Conservation (phyloP, 371 early-diverging fungal species). For the Lichtheimia corymbifera region DNA sequence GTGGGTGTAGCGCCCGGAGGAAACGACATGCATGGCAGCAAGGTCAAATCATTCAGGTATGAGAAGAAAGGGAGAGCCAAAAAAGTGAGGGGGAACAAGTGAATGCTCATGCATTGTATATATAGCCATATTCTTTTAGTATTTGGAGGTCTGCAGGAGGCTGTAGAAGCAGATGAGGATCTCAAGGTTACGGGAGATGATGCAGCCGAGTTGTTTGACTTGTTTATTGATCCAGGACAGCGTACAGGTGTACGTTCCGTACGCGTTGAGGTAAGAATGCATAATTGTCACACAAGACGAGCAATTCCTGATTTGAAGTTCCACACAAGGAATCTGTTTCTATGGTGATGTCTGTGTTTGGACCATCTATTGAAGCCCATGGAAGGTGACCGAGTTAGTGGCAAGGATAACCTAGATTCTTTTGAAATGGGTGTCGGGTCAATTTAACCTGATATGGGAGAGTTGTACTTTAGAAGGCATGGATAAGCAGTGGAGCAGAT, state of each 20-base stretch:
- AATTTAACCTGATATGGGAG: slow-evolving; percentile 15
- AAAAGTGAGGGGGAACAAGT: not conserved
- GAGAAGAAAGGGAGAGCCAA: slow-evolving; percentile 14
- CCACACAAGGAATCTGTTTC: slow-evolving; percentile 33
- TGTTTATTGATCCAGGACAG: slow-evolving; percentile 64
- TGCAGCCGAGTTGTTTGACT: slow-evolving; percentile 63
- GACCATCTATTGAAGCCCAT: slow-evolving; percentile 20
- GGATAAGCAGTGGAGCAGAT: not conserved
- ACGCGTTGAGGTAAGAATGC: slow-evolving; percentile 59
- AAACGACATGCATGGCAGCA: slow-evolving; percentile 39
- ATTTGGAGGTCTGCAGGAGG: slow-evolving; percentile 72
- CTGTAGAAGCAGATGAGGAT: slow-evolving; percentile 72
- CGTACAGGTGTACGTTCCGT: slow-evolving; percentile 67
- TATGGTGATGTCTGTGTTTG: slow-evolving; percentile 36
- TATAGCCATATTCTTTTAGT: slow-evolving; percentile 65
- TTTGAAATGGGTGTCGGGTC: slow-evolving; percentile 14
- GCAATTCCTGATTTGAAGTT: not conserved
- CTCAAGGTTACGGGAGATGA: slow-evolving; percentile 64
- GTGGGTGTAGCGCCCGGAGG: slow-evolving; percentile 67
- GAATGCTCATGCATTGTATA: slow-evolving; percentile 5
- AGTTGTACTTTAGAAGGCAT: slow-evolving; percentile 5
- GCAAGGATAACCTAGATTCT: slow-evolving; percentile 3
- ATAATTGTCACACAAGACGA: not conserved
- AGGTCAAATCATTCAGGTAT: slow-evolving; percentile 22
- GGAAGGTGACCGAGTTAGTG: slow-evolving; percentile 18